Evolutionary conservation across 164 flowering plant genomes (phyloP), one percentile per base, ranked within the genome.

Genomic region (Liquidambar formosana): DNA sequence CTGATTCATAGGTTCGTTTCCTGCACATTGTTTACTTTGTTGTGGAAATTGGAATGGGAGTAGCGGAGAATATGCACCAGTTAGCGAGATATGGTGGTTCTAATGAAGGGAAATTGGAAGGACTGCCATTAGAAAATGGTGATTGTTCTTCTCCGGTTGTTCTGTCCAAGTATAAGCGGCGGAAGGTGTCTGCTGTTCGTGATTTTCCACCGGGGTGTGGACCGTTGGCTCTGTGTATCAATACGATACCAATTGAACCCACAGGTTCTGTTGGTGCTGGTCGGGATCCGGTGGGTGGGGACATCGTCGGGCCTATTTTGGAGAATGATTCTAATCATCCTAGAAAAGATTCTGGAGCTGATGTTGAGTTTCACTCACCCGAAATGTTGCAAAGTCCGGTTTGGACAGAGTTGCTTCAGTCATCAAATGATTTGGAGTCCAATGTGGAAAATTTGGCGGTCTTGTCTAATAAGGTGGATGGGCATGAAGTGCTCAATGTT

Each of bases 121-220:
- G 27, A 58, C 19, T 54, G 14, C 10, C 57, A 0, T 54, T 64
- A 66, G 82, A 69, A 63, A 76, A 77, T 73, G 76, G 65, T 10
- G 61, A 53, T 1, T 53, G 51, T 54, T 64, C 54, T 63, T 54
- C 56, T 9, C 54, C 0, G n/a, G 26, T 10, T 58, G 22, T 9
- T 48, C 25, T 62, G 11, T 73, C 67, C 19, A 85, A 79, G 74
- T 81, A 56, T 58, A 88, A 85, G 79, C 61, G 81, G 58, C 82
- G 87, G 25, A 83, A 64, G 66, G 80, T 87, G 44, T 85, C 87
- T 63, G 89, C 84, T 19, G 54, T 71, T 38, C 83, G 92, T 45
- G 83, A 86, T 73, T 86, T 80, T 28, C 92, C 92, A 0, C 65
- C 70, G 2, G 81, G 81, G 13, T 88, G 88, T 80, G 87, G 89